Evolutionary conservation across 495 filamentous ascomycete species (phyloP).

Genomic region (Penicillium canariense): DNA sequence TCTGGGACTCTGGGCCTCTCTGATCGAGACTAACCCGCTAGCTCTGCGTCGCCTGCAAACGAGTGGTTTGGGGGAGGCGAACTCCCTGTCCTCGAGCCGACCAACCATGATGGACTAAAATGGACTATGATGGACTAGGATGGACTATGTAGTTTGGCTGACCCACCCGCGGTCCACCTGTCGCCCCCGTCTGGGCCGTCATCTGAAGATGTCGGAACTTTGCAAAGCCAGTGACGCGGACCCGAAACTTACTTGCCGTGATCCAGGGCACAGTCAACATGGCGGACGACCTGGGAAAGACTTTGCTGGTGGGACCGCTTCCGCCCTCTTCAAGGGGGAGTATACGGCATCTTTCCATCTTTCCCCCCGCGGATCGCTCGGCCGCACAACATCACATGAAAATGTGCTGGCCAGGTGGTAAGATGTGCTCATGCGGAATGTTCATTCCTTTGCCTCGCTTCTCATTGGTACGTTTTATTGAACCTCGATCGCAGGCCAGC

Average conservation of each 20-base stretch:
- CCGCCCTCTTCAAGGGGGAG: background rate
- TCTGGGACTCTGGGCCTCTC: background rate
- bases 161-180: constrained; percentile 12
- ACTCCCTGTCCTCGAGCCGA: background rate
- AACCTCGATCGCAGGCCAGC: background rate
- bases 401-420: background rate
- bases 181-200: constrained; percentile 12
- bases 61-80: background rate
- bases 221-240: constrained; percentile 6
- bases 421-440: background rate
- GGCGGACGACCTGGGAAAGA: background rate
- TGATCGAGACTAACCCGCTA: background rate
- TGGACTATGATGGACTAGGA: background rate
- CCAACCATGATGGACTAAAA: background rate
- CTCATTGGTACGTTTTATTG: constrained; percentile 5
- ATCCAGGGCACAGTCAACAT: background rate
- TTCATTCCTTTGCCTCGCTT: background rate
- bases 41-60: background rate
- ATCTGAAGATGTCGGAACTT: constrained; percentile 2
- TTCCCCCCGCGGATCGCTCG: too few species aligned
- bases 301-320: background rate
- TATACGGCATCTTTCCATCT: background rate
- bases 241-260: background rate
- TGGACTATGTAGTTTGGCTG: constrained; percentile 3
- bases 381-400: background rate